phyloP scores from a whole-genome alignment of 805 yeast species.

The Candida namnaoensis region DNA sequence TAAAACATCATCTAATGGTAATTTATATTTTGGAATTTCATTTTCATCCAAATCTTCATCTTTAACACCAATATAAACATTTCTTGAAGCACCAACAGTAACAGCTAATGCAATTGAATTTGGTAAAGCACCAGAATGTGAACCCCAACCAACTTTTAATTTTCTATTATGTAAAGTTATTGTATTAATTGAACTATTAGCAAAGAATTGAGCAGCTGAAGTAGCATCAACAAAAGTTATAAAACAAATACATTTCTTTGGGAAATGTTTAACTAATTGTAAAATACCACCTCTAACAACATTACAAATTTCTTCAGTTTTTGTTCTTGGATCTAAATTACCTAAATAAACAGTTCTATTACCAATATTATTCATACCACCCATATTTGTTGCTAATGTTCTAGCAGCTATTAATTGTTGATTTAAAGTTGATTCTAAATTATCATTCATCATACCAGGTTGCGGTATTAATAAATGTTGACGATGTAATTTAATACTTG shows the following conservation, averaged over 20 bases:
- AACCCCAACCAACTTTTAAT: constrained; percentile 63
- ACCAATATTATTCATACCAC: constrained; percentile 73
- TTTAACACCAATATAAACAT: constrained; percentile 61
- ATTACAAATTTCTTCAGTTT: constrained; percentile 68
- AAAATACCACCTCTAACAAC: constrained; percentile 71
- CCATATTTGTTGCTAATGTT: constrained; percentile 81
- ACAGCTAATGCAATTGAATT: constrained; percentile 53
- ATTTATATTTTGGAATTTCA: constrained; percentile 11
- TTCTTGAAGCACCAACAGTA: constrained; percentile 68
- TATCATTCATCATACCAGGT: constrained; percentile 33
- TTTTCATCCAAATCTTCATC: constrained; percentile 16
- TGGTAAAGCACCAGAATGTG: constrained; percentile 54
- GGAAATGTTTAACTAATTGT: constrained; percentile 45
- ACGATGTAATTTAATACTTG: constrained; percentile 26
- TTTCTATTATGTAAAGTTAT: constrained; percentile 53
- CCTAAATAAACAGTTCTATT: constrained; percentile 69
- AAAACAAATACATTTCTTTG: constrained; percentile 53
- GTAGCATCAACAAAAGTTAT: constrained; percentile 58
- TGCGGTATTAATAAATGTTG: neutral
- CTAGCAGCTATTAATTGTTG: constrained; percentile 92
- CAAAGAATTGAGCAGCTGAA: constrained; percentile 59
- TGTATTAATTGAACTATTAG: constrained; percentile 49
- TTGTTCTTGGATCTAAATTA: constrained; percentile 53
- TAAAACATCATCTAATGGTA: constrained; percentile 41
- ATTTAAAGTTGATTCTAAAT: constrained; percentile 44